Evolutionary conservation across 805 yeast genomes (phyloP), one percentile per base, ranked within the genome.

Genomic region (Candida boidinii): DNA sequence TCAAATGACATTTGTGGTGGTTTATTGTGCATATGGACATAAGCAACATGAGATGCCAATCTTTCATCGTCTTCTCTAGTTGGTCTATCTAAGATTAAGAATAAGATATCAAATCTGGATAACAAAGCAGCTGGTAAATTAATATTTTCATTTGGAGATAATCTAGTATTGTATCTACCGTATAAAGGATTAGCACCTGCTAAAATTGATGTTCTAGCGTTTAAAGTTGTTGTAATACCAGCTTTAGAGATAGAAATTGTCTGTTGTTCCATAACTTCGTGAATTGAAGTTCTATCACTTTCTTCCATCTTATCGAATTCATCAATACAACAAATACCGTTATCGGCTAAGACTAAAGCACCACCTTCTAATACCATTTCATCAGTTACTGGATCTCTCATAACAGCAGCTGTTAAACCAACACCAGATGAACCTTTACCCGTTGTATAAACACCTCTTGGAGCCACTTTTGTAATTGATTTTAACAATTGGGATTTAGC

Each of bases 231-330:
- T 41, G 92, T 84, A 46, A 92, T 92, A 45, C 98, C 98, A 4
- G 98, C 98, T 59, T 92, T 92, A 27, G 96, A 84, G 37, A 92
- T 92, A 16, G 95, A 84, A 38, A 92, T 92, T 2, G 98, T 92
- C 60, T 92, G 98, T 58, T 92, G 98, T 62, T 92, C 98, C 98
- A 92, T 92, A 22, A 92, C 98, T 66, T 90, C 98, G 60, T 90
- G 97, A 51, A 92, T 92, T 2, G 97, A 97, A 0, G 97, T 92
- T 51, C 98, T 71, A 60, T 92, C 98, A 41, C 72, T 62, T 57
- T 92, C 98, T 55, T 90, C 96, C 98, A 92, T 92, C 64, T 92
- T 92, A 60, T 92, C 98, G 52, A 92, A 92, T 66, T 92, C 98
- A 71, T 92, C 98, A 53, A 92, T 92, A 58, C 98, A 92, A 64